Conservation (phyloP, 805 yeast species). For the Yarrowia keelungensis region DNA sequence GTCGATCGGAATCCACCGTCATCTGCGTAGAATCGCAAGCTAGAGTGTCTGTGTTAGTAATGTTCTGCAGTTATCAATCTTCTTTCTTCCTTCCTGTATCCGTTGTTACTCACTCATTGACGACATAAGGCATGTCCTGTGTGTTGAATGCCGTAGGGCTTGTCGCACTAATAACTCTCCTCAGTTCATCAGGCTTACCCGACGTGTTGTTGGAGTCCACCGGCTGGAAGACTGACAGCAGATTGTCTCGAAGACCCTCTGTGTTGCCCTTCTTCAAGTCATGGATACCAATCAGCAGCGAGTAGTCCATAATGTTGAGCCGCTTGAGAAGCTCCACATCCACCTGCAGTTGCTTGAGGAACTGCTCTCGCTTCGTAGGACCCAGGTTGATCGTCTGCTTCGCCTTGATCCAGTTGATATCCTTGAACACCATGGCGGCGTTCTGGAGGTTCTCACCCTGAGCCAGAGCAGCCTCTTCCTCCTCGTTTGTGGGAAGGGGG, state of each 20-base stretch:
- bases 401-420: slow-evolving; percentile 82
- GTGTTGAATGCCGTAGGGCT: slow-evolving; percentile 49
- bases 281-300: slow-evolving; percentile 86
- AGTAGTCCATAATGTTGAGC: slow-evolving; percentile 94
- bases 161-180: slow-evolving; percentile 48
- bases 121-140: slow-evolving; percentile 35
- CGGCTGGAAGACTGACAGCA: slow-evolving; percentile 51
- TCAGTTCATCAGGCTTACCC: slow-evolving; percentile 46
- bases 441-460: slow-evolving; percentile 41
- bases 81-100: no score
- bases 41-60: slow-evolving; percentile 36
- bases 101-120: slow-evolving; percentile 29
- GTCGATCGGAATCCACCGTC: slow-evolving; percentile 88
- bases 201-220: slow-evolving; percentile 42
- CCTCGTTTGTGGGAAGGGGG: slow-evolving; percentile 39
- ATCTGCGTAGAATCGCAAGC: slow-evolving; percentile 69
- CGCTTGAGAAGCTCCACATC: slow-evolving; percentile 78
- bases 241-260: slow-evolving; percentile 49
- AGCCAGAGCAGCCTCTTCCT: slow-evolving; percentile 36
- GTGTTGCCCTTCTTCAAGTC: slow-evolving; percentile 57
- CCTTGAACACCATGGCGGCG: slow-evolving; percentile 68
- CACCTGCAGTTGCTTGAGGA: slow-evolving; percentile 71
- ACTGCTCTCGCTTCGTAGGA: slow-evolving; percentile 64
- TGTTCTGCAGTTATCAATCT: no score
- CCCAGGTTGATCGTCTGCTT: slow-evolving; percentile 75